Evolutionary conservation across 306 rosid species (phyloP), one percentile per base, ranked within the genome.

Genomic region (Cyclanthera cordifolia): DNA sequence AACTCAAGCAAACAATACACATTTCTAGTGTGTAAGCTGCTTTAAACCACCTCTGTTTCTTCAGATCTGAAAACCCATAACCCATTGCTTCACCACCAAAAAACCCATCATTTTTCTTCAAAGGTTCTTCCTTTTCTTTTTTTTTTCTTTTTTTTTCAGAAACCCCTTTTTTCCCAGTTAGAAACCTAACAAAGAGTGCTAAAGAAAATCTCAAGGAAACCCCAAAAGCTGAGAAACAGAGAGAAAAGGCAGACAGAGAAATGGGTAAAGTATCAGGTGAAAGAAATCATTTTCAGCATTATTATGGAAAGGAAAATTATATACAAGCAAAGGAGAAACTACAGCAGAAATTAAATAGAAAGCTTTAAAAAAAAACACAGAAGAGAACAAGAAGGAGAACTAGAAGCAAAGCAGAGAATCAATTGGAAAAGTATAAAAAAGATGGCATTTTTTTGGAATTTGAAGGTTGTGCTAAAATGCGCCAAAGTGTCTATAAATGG

Each of bases 51-150:
- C 75, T 69, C 15, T 57, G 75, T 81, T 76, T 43, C 17, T 74
- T 46, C 86, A 91, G 97, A 91, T 91, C 97, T 88, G 85, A 80
- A 74, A 75, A 66, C 52, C 30, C 49, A 71, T 54, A 41, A 60
- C 48, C 49, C 49, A 60, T 37, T 17, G 34, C 28, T 19, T 10
- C 48, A 67, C 37, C 37, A 32, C 41, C 41, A 34, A 34, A 34
- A 34, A 34, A 34, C 41, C 41, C 41, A 34, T 34, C 41, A 34
- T 34, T 34, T 34, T 34, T 34, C 41, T 34, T 34, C 41, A 34
- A 37, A n/a, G 28, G 48, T 46, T 67, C 73, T n/a, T n/a, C n/a
- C n/a, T n/a, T n/a, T n/a, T n/a, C n/a, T n/a, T n/a, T n/a, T n/a
- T n/a, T n/a, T n/a, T n/a, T n/a, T n/a, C 52, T 25, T 70, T 13